These are phyloP conservation scores for Rhodamnia rubescens DNA, from an alignment of 345 rosid species.

Conservation along the genomic window DNA sequence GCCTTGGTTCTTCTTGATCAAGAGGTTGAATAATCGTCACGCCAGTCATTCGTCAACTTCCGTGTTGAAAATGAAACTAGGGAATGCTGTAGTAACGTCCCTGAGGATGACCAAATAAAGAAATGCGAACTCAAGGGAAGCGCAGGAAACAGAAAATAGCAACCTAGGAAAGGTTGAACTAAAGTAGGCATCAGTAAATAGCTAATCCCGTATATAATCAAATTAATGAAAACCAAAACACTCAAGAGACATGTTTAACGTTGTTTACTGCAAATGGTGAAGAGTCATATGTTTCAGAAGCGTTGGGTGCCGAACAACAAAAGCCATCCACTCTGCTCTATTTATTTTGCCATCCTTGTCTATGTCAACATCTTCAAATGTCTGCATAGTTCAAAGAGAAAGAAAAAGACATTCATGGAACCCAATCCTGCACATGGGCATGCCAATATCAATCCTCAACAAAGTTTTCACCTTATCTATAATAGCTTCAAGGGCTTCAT, in stretches of 20 bases:
- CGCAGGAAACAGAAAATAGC: neutral
- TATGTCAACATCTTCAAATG: constrained; percentile 41
- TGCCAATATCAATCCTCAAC: neutral
- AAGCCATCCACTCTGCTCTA: constrained; percentile 40
- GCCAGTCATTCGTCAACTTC: constrained; percentile 26
- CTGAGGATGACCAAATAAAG: constrained; percentile 10
- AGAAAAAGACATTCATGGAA: neutral
- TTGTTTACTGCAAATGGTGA: constrained; percentile 32
- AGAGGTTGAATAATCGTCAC: neutral
- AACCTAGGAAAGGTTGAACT: neutral
- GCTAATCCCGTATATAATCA: neutral
- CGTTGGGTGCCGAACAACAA: constrained; percentile 30
- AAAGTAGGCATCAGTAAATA: neutral
- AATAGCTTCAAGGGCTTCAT: constrained; percentile 72
- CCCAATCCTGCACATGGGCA: neutral
- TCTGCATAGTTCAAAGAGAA: constrained; percentile 14
- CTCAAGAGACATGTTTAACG: neutral
- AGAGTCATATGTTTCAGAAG: constrained; percentile 56
- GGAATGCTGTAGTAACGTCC: constrained; percentile 46
- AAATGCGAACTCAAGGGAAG: neutral
- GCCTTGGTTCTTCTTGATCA: neutral
- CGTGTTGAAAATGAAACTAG: constrained; percentile 57
- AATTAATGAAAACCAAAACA: neutral
- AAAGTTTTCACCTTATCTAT: constrained; percentile 55
- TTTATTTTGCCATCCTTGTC: constrained; percentile 48